Evolutionary conservation across 192 early-diverging fungal genomes (phyloP).

Genomic region (Cetraspora pellucida): DNA sequence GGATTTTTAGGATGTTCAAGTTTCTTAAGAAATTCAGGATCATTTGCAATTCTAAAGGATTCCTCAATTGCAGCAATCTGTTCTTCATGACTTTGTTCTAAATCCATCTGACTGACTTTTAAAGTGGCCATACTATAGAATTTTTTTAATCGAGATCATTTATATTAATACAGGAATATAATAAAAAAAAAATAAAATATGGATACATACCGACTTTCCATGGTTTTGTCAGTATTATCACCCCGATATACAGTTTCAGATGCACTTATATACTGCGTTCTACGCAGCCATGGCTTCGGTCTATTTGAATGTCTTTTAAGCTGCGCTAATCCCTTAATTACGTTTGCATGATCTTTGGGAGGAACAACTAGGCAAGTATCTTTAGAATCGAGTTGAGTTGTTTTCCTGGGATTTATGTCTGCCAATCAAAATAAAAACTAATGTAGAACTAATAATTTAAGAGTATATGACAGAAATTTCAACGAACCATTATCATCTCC

Average conservation of each 20-base stretch:
- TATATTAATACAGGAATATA: neutral
- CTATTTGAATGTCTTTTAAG: slow-evolving; percentile 8
- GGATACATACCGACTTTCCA: slow-evolving; percentile 21
- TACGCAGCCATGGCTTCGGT: slow-evolving; percentile 10
- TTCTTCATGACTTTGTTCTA: slow-evolving; percentile 3
- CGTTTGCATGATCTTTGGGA: neutral
- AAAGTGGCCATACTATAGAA: neutral
- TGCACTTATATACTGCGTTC: slow-evolving; percentile 13
- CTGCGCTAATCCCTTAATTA: neutral
- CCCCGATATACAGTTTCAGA: neutral
- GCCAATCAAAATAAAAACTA: neutral
- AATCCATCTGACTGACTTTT: neutral
- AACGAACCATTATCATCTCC: slow-evolving; percentile 14
- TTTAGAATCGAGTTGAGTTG: slow-evolving; percentile 2
- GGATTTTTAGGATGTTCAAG: slow-evolving; percentile 24
- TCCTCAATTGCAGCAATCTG: neutral
- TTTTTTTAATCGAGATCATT: neutral
- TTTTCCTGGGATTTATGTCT: slow-evolving; percentile 2
- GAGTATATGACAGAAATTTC: neutral
- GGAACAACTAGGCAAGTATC: neutral
- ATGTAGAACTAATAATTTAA: neutral
- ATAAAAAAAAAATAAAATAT: neutral
- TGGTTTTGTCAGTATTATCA: neutral
- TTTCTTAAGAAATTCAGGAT: neutral
- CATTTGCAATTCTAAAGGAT: slow-evolving; percentile 19